phyloP scores from a whole-genome alignment of 2,329 filamentous ascomycete genomes.

The Colletotrichum simmondsii region DNA sequence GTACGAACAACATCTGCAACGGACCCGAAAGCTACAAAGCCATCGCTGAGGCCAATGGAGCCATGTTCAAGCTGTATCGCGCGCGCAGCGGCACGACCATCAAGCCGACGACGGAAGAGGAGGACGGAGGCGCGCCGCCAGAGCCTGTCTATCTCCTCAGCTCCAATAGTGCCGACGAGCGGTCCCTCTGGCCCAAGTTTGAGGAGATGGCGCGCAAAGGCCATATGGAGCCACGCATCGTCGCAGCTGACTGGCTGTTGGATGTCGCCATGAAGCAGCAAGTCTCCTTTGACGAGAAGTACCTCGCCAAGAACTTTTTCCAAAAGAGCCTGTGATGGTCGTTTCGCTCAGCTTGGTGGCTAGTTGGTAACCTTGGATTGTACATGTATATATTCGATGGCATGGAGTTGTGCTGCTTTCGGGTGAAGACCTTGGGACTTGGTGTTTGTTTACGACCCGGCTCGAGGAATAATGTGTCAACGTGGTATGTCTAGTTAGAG shows the following conservation, averaged over 20 bases:
- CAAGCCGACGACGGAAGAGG: slow-evolving; percentile 69
- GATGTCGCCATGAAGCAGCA: slow-evolving; percentile 91
- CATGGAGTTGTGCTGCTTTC: slow-evolving; percentile 11
- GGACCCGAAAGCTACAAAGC: slow-evolving; percentile 85
- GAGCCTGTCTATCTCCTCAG: slow-evolving; percentile 88
- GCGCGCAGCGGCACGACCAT: slow-evolving; percentile 77
- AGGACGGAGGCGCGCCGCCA: slow-evolving; percentile 68
- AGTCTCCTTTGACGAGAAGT: slow-evolving; percentile 73
- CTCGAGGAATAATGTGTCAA: slow-evolving; percentile 16
- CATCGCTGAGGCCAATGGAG: slow-evolving; percentile 91
- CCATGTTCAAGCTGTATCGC: slow-evolving; percentile 80
- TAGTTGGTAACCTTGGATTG: neutral
- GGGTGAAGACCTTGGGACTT: neutral
- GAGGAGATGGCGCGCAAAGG: slow-evolving; percentile 80
- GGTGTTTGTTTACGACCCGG: slow-evolving; percentile 2
- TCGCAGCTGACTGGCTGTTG: slow-evolving; percentile 89
- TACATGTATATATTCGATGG: neutral
- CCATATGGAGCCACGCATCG: slow-evolving; percentile 83
- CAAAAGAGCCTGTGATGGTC: slow-evolving; percentile 17
- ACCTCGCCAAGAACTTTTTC: slow-evolving; percentile 62
- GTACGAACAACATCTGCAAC: slow-evolving; percentile 81
- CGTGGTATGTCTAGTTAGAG: slow-evolving; percentile 9
- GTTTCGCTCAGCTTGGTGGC: neutral
- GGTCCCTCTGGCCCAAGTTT: slow-evolving; percentile 83
- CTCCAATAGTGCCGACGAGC: slow-evolving; percentile 73